phyloP scores from a whole-genome alignment of 768 basidiomycete species.

The Paxillus ammoniavirescens region DNA sequence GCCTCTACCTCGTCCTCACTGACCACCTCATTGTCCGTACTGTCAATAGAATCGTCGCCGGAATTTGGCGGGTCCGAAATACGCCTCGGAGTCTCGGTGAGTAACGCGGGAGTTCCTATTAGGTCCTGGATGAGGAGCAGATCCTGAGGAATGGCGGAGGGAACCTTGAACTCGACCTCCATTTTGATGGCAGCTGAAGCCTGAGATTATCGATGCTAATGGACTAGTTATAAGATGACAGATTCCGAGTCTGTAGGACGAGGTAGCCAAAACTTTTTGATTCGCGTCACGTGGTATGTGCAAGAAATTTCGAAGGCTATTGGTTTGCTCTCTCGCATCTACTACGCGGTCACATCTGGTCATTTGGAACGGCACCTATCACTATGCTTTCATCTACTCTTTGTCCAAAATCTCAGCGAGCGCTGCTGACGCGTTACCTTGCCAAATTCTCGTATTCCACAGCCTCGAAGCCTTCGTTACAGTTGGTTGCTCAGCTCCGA shows the following conservation, averaged over 20 bases:
- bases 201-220: neutral
- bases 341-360: neutral
- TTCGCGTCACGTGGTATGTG: constrained; percentile 22
- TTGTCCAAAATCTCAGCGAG: constrained; percentile 2
- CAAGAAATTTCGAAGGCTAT: neutral
- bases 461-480: constrained; percentile 57
- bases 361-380: neutral
- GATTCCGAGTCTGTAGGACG: neutral
- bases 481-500: constrained; percentile 83
- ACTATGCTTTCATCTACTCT: constrained; percentile 16
- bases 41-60: constrained; percentile 49
- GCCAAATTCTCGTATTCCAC: constrained; percentile 48
- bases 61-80: constrained; percentile 8
- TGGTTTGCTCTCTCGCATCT: neutral
- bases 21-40: constrained; percentile 49
- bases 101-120: constrained; percentile 38
- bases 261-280: neutral
- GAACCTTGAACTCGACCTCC: constrained; percentile 52
- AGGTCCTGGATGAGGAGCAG: constrained; percentile 70
- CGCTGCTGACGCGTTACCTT: neutral
- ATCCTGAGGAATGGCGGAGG: constrained; percentile 67
- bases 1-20: constrained; percentile 78
- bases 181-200: constrained; percentile 11
- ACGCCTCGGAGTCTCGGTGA: neutral
- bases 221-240: too few species aligned